Base-by-base conservation (phyloP, 73 alveolate genomes). In the Stentor roeselii region DNA sequence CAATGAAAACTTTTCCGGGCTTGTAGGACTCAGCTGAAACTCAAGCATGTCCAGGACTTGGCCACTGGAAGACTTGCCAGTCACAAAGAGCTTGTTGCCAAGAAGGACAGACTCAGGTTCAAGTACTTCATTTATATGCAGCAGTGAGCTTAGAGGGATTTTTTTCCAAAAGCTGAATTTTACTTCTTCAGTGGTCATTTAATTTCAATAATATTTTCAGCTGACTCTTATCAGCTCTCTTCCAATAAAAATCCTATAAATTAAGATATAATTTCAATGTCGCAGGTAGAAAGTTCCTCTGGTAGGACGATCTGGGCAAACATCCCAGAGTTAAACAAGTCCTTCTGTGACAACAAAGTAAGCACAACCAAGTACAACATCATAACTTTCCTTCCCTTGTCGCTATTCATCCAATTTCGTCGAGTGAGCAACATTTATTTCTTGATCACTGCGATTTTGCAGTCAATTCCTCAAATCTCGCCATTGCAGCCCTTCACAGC, bases 381-480 rank as follows among this genome's bases (percentile, higher is more conserved):
- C 76, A 58, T 84, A 78, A 85, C 92, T 39, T 94, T 92, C 80
- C 76, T 94, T 75, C 98, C 98, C 3, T 61, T 78, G 42, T 78
- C 95, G 42, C 75, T 94, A 31, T 82, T 94, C 59, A 75, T 80
- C 78, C 91, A 94, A 83, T 94, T 94, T 75, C 60, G 61, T 82
- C 77, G 98, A 59, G 83, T 93, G 78, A 95, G 95, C 15, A 94
- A 94, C 88, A 83, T 91, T 67, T 94, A 94, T 80, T 94, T 94
- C 86, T 84, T 94, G 37, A 59, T 89, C 34, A 86, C 90, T 3
- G 96, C 92, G 88, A 85, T 90, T 61, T 83, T 94, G 36, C 93
- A 93, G 86, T 78, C 93, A 82, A 84, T 91, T 36, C 97, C 96
- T 42, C 92, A 90, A n/a, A 94, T 94, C 87, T 90, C 96, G 3